Evolutionary conservation across 257 asterid species (phyloP).

Genomic region (Vinca minor): DNA sequence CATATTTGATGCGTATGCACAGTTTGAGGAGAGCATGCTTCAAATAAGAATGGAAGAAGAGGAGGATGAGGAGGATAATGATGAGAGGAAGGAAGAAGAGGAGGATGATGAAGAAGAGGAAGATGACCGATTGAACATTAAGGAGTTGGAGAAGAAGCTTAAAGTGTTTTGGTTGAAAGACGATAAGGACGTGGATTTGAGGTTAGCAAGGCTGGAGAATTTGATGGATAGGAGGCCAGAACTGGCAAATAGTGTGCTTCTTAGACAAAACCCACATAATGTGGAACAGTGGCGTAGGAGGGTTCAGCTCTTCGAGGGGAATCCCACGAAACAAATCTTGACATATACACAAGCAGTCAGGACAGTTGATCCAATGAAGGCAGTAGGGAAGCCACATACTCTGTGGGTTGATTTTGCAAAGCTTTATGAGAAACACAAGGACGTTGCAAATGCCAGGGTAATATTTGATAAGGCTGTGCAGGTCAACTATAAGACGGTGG

Average conservation of each 20-base stretch:
- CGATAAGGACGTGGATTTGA: constrained; percentile 83
- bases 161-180: constrained; percentile 62
- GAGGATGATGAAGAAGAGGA: constrained; percentile 43
- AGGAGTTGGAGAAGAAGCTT: constrained; percentile 59
- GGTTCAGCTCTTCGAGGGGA: constrained; percentile 81
- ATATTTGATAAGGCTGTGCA: constrained; percentile 96
- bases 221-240: constrained; percentile 98
- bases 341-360: constrained; percentile 95
- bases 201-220: constrained; percentile 80
- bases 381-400: constrained; percentile 96
- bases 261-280: constrained; percentile 93
- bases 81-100: constrained; percentile 24
- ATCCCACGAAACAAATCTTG: constrained; percentile 77
- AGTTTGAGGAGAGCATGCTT: constrained; percentile 90
- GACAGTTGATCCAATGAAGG: constrained; percentile 92
- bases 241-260: constrained; percentile 89
- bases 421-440: constrained; percentile 70
- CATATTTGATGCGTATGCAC: constrained; percentile 78
- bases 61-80: constrained; percentile 38
- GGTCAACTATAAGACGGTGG: constrained; percentile 80
- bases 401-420: constrained; percentile 95
- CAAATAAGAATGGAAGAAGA: constrained; percentile 75
- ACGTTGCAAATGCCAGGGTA: constrained; percentile 77
- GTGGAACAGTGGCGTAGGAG: constrained; percentile 98
- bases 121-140: constrained; percentile 52